Base-by-base conservation (phyloP, 768 basidiomycete genomes). In the Kwoniella botswanensis region DNA sequence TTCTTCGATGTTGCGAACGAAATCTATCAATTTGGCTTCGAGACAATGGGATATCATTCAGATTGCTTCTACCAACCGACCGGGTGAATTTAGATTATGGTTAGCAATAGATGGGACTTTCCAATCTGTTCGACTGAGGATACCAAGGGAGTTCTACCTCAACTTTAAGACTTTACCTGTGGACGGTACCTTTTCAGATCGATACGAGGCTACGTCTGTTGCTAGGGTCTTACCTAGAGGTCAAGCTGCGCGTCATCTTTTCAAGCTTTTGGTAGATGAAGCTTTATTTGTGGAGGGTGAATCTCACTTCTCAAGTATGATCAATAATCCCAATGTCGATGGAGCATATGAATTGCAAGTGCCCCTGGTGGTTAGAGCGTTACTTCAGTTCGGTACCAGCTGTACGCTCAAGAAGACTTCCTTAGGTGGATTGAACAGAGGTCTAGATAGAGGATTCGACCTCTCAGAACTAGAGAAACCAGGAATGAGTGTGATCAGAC, bases 281-380 rank as follows among this genome's bases (percentile, higher is more conserved):
- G 90, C 91, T 5, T 85, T 90, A 17, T 99, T 92, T 83, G 86
- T 91, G 41, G 89, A 92, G 41, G 92, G 91, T 41, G 91, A 93
- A 75, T 91, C 93, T 67, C 93, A 97, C 81, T 98, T 98, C 79
- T 90, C 93, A 18, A 91, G 94, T 80, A 86, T 98, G 61, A 93
- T 89, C 69, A 97, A 97, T 79, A 92, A 95, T 77, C 93, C 95
- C 0, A 93, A 92, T 78, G 93, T 98, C 10, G 94, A 98, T 76
- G 94, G 93, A 1, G 92, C 97, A 3, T 99, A 91, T 77, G 97
- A 99, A 84, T 87, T 91, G 21, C 94, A 98, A 88, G 87, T 98
- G 17, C 93, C 97, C 9, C 87, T 96, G 18, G 85, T 90, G 58
- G 87, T 92, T 66, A 91, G 96, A 43, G 93, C 90, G 4, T 80